phyloP scores from a whole-genome alignment of 306 rosid species.

The Quercus berberidifolia region DNA sequence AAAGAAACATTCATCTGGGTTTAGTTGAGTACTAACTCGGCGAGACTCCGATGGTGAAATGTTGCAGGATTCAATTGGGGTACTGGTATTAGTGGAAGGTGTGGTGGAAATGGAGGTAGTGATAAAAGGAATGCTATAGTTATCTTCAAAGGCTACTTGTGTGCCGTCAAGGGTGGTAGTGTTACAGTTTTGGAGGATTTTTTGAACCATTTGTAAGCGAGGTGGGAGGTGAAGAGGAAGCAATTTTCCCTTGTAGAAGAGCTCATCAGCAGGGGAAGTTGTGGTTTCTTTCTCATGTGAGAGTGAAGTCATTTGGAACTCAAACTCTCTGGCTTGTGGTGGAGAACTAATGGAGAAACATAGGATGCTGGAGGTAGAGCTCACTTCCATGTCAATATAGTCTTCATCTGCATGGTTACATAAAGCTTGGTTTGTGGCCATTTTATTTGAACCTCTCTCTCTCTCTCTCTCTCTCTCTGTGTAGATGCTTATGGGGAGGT shows the following conservation, averaged over 20 bases:
- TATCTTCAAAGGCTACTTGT: slow-evolving; percentile 34
- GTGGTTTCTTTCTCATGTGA: slow-evolving; percentile 40
- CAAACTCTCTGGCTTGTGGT: slow-evolving; percentile 71
- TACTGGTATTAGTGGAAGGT: slow-evolving; percentile 27
- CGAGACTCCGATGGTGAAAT: slow-evolving; percentile 64
- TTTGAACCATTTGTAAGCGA: slow-evolving; percentile 84
- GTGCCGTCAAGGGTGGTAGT: slow-evolving; percentile 15
- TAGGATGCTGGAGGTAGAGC: slow-evolving; percentile 44
- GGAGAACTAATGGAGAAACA: slow-evolving; percentile 53
- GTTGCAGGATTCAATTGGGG: slow-evolving; percentile 49
- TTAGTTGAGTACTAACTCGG: slow-evolving; percentile 62
- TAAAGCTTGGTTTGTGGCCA: slow-evolving; percentile 50
- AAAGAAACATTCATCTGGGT: slow-evolving; percentile 51
- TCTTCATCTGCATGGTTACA: slow-evolving; percentile 59
- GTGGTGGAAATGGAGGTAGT: slow-evolving; percentile 18
- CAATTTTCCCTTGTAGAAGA: slow-evolving; percentile 94
- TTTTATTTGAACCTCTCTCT: slow-evolving; percentile 40
- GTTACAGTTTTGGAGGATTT: slow-evolving; percentile 43
- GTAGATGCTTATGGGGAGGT: slow-evolving; percentile 67
- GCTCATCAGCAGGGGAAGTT: slow-evolving; percentile 86
- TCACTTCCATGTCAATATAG: slow-evolving; percentile 84
- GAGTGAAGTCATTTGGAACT: slow-evolving; percentile 73
- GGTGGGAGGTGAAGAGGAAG: slow-evolving; percentile 97
- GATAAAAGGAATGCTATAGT: slow-evolving; percentile 26
- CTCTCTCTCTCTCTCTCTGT: slow-evolving; percentile 22